Base-by-base conservation (phyloP, 2,329 filamentous ascomycete genomes). In the Colletotrichum sp. region DNA sequence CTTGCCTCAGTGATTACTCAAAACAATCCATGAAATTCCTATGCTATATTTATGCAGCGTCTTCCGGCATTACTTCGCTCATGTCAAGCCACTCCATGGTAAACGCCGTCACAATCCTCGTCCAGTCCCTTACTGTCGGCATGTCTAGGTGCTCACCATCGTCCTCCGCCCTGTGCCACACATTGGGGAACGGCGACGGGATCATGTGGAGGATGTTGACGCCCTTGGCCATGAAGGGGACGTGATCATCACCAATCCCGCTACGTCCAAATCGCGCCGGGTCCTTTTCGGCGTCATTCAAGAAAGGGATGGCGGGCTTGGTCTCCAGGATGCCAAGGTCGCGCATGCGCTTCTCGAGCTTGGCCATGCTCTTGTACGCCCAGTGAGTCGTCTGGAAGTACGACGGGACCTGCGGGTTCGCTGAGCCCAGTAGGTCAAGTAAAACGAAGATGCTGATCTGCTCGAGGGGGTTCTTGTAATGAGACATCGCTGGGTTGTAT, bases 301-400 rank as follows among this genome's bases (percentile, higher is more conserved):
- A 86, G 82, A 95, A 95, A 2, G 83, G 81, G 69, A 81, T 78
- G 5, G 78, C 72, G 21, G 87, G 71, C 72, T 81, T 72, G 30
- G 81, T 81, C 76, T 85, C 83, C 77, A 95, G 90, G 15, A 91
- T 84, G 1, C 87, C 86, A 2, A 94, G 85, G 6, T 86, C 84
- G 39, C 92, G 91, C 79, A 96, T 86, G 21, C 94, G 91, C 7
- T 86, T 82, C 84, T 96, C 95, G 24, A 95, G 85, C 0, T 84
- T 83, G 0, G 93, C 92, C 84, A 96, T 89, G 72, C 89, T 88
- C 79, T 90, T 88, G 83, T 96, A 96, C 9, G 95, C 94, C 95
- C 95, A 97, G 81, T 96, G 95, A 0, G 95, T 96, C 2, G 93
- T 94, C 78, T 91, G 89, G 83, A 95, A 96, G 84, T 94, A 95